phyloP scores from a whole-genome alignment of 345 rosid genomes.

The Orychophragmus violaceus region DNA sequence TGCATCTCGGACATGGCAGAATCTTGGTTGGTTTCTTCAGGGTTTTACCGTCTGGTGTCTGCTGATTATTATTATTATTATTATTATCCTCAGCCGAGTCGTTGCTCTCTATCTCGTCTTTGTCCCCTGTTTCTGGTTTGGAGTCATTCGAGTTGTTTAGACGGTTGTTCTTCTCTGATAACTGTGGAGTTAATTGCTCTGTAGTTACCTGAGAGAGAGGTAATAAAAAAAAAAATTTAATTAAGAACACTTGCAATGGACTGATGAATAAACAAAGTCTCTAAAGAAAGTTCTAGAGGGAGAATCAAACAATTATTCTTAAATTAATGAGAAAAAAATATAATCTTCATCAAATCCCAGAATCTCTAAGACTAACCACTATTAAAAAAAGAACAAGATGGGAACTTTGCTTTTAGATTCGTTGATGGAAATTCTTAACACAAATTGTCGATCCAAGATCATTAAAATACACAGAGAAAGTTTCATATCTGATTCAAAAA shows the following conservation, averaged over 20 bases:
- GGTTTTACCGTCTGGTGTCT: slow-evolving; percentile 36
- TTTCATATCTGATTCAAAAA: neutral
- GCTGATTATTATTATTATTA: neutral
- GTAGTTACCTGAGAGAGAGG: slow-evolving; percentile 12
- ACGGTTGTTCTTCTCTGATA: slow-evolving; percentile 1
- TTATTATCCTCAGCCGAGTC: slow-evolving; percentile 17
- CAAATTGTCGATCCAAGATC: slow-evolving; percentile 1
- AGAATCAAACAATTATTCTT: slow-evolving; percentile 17
- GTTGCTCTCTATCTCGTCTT: slow-evolving; percentile 35
- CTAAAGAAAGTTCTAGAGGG: slow-evolving; percentile 13
- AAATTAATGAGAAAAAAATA: neutral
- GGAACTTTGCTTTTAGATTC: neutral
- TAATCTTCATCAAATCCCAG: neutral
- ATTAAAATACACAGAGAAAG: neutral
- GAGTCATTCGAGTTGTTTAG: neutral
- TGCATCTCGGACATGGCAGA: slow-evolving; percentile 84
- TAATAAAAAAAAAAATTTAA: neutral
- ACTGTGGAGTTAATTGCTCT: neutral
- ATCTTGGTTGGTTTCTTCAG: slow-evolving; percentile 90
- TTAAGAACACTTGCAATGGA: slow-evolving; percentile 3
- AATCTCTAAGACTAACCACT: neutral
- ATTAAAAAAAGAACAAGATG: neutral
- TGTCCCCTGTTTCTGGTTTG: slow-evolving; percentile 34
- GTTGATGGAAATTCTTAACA: neutral
- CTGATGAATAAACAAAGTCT: slow-evolving; percentile 12